A percentile compares a stretch with the other conserved stretches of the same genome.
phyloP scores from a whole-genome alignment of 2,329 filamentous ascomycete genomes.

The Curvularia sp. region DNA sequence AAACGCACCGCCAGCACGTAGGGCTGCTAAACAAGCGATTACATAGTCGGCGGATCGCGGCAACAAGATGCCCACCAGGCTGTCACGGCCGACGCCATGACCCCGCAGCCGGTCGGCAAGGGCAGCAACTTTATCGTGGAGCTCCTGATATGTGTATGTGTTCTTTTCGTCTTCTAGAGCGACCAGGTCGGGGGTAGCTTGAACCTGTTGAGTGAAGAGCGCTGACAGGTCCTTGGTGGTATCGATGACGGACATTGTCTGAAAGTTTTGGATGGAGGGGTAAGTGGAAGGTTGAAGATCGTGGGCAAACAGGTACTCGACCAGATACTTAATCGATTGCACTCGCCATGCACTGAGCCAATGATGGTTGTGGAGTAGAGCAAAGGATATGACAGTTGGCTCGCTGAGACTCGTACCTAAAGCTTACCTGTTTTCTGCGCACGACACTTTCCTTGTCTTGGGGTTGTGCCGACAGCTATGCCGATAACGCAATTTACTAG shows the following conservation, averaged over 20 bases:
- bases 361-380: conserved; percentile 22
- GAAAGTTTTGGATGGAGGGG: conserved; percentile 15
- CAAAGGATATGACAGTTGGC: conserved; percentile 28
- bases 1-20: conserved; percentile 80
- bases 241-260: conserved; percentile 70
- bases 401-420: conserved; percentile 16
- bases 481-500: conserved; percentile 32
- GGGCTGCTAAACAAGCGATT: conserved; percentile 77
- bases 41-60: conserved; percentile 80
- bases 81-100: conserved; percentile 74
- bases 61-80: conserved; percentile 76
- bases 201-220: conserved; percentile 73
- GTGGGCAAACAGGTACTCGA: conserved; percentile 20
- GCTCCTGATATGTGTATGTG: conserved; percentile 74
- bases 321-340: conserved; percentile 28
- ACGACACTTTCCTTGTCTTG: conserved; percentile 18
- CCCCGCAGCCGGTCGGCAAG: conserved; percentile 69
- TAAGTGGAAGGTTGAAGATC: conserved; percentile 8
- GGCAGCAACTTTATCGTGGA: conserved; percentile 70
- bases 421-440: conserved; percentile 23
- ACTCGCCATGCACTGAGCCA: conserved; percentile 24
- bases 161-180: conserved; percentile 74
- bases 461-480: conserved; percentile 18
- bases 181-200: conserved; percentile 70
- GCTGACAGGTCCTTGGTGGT: conserved; percentile 74